Conservation (phyloP, 2,329 filamentous ascomycete genomes). For the Microcyclospora tardicrescens region DNA sequence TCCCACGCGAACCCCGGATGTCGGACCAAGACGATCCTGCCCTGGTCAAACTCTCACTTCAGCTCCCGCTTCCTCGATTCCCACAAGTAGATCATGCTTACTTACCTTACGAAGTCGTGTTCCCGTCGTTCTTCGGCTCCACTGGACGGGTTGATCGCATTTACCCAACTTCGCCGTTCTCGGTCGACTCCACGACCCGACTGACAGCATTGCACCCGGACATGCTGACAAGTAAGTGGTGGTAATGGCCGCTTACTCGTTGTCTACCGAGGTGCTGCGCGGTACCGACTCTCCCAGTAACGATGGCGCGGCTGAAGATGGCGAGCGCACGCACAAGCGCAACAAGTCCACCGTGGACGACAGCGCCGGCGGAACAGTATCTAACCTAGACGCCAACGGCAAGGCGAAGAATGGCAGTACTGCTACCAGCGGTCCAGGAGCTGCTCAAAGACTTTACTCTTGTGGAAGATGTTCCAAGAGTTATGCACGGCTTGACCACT, state of each 20-base stretch:
- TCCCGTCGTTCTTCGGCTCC: no score
- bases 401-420: conserved; percentile 3
- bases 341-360: conserved; percentile 7
- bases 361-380: background rate
- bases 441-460: conserved; percentile 27
- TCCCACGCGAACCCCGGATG: no score
- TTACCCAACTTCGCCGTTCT: no score
- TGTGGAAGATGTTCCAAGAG: conserved; percentile 40
- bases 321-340: conserved; percentile 11
- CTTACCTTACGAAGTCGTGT: no score
- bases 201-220: no score
- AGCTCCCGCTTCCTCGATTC: no score
- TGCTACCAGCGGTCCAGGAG: background rate
- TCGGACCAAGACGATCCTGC: no score
- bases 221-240: no score
- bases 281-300: background rate
- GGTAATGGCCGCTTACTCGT: background rate
- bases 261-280: background rate
- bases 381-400: conserved; percentile 2
- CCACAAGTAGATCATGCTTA: no score
- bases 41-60: no score
- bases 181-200: no score
- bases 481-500: conserved; percentile 41
- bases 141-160: no score
- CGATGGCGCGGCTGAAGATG: background rate